These are phyloP conservation scores for Fusarium domesticum DNA, from an alignment of 2,329 filamentous ascomycete genomes.

Conservation along the genomic window DNA sequence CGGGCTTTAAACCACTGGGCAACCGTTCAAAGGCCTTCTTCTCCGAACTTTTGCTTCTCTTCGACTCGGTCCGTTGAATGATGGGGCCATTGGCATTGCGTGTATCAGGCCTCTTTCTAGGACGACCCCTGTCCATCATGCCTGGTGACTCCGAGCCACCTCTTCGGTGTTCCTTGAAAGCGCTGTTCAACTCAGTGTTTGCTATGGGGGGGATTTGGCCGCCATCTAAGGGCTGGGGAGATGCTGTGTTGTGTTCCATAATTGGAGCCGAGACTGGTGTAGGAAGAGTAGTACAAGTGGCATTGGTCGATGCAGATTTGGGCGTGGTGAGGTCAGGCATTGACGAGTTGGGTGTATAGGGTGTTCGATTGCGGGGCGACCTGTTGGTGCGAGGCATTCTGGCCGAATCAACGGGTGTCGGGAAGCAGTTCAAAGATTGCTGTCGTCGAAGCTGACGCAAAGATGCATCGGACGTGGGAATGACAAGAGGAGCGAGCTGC, in stretches of 20 bases:
- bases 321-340: conserved; percentile 41
- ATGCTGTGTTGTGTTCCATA: conserved; percentile 39
- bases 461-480: conserved; percentile 39
- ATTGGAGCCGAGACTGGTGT: conserved; percentile 51
- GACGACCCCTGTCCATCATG: conserved; percentile 61
- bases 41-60: conserved; percentile 49
- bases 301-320: conserved; percentile 41
- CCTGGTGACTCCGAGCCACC: conserved; percentile 56
- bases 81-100: conserved; percentile 37
- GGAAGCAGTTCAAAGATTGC: conserved; percentile 44
- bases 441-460: conserved; percentile 30
- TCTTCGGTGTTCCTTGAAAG: conserved; percentile 43
- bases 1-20: conserved; percentile 55
- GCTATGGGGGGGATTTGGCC: conserved; percentile 27
- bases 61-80: conserved; percentile 41
- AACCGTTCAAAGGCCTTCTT: conserved; percentile 58
- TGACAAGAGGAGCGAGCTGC: conserved; percentile 54
- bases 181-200: conserved; percentile 11
- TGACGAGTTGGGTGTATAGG: conserved; percentile 36
- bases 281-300: conserved; percentile 40
- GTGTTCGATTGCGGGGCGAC: conserved; percentile 45
- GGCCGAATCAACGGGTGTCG: conserved; percentile 44
- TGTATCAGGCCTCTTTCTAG: conserved; percentile 50
- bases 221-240: conserved; percentile 46
- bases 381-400: conserved; percentile 45